Conservation (phyloP, 805 yeast species). For the Schizosaccharomyces japonicus region DNA sequence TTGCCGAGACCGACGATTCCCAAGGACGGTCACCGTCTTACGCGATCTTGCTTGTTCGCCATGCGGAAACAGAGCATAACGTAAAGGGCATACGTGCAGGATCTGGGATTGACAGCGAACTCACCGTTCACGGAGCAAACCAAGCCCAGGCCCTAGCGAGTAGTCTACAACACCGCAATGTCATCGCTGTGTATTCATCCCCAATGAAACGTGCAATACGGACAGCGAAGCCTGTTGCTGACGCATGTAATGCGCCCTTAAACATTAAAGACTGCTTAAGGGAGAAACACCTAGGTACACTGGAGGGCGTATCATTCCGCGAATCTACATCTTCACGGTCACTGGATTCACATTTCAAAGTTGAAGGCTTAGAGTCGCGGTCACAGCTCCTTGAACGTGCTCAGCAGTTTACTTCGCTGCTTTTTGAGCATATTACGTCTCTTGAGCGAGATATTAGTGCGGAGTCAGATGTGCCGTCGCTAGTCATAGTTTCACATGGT, state of each 20-base stretch:
- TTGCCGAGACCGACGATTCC: no score
- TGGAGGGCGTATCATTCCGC: not conserved
- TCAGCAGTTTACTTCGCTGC: not conserved
- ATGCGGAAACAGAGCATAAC: not conserved
- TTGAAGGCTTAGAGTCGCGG: not conserved
- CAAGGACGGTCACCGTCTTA: no score
- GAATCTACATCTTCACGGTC: not conserved
- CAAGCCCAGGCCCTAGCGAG: not conserved
- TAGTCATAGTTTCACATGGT: slow-evolving; percentile 1
- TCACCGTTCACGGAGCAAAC: not conserved
- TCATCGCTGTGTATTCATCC: not conserved
- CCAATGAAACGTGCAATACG: not conserved
- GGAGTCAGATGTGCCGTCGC: no score
- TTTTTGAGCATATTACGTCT: not conserved
- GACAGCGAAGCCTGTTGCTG: not conserved
- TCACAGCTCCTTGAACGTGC: not conserved
- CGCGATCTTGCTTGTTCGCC: not conserved
- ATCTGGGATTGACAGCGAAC: not conserved
- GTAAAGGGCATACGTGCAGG: slow-evolving; percentile 1
- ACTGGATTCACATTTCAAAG: not conserved
- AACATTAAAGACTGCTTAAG: not conserved
- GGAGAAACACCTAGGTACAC: not conserved
- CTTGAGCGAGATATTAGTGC: not conserved
- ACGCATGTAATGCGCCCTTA: not conserved
- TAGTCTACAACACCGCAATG: not conserved